Evolutionary conservation across 2,329 filamentous ascomycete genomes (phyloP).

Genomic region (Paecilomyces sp.): DNA sequence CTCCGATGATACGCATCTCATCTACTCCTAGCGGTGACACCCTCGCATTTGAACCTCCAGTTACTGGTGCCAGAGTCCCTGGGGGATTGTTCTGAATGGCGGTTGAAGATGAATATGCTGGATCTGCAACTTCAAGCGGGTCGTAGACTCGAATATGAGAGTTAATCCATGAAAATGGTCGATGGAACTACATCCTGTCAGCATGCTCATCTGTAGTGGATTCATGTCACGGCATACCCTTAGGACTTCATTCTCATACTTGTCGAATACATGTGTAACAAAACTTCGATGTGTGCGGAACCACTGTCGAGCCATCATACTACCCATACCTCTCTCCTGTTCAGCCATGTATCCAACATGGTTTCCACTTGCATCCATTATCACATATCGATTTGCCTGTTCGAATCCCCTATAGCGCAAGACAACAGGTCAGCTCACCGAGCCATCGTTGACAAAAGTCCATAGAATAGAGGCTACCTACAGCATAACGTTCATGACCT

Average conservation of each 20-base stretch:
- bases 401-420: slow-evolving; percentile 48
- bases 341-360: slow-evolving; percentile 60
- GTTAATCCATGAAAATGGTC: slow-evolving; percentile 59
- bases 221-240: slow-evolving; percentile 26
- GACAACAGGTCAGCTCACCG: not conserved
- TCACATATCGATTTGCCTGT: slow-evolving; percentile 59
- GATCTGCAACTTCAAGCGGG: slow-evolving; percentile 32
- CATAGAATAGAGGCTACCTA: slow-evolving; percentile 15
- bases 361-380: slow-evolving; percentile 57
- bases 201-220: not conserved
- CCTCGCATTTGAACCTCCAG: slow-evolving; percentile 41
- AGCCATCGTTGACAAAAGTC: not conserved
- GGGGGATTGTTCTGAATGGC: slow-evolving; percentile 39
- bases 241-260: slow-evolving; percentile 52
- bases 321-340: slow-evolving; percentile 53
- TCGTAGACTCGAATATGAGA: slow-evolving; percentile 53
- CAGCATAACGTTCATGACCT: slow-evolving; percentile 60
- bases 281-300: slow-evolving; percentile 57
- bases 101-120: slow-evolving; percentile 31
- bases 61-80: slow-evolving; percentile 30
- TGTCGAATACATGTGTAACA: slow-evolving; percentile 59
- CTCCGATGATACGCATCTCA: slow-evolving; percentile 57
- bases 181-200: slow-evolving; percentile 42
- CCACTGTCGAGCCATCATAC: slow-evolving; percentile 51
- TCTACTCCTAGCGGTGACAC: slow-evolving; percentile 47